Base-by-base conservation (phyloP, 208 protist genomes). In the Leptomonas pyrrhocoris region DNA sequence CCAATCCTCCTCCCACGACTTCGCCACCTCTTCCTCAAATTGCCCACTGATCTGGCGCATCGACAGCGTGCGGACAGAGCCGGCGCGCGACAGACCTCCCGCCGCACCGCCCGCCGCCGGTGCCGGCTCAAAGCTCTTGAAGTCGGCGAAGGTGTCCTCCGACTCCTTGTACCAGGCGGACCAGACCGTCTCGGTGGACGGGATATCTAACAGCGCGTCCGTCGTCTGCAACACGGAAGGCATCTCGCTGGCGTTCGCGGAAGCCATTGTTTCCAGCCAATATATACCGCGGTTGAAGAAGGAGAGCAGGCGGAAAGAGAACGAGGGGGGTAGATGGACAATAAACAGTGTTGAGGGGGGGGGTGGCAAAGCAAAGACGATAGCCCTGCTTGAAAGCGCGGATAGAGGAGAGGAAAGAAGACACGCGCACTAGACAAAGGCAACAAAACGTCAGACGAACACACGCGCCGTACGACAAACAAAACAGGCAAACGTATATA, bases 1-100 rank as follows among this genome's bases (percentile, higher is more conserved):
- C 92, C 92, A 96, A 68, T 96, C 92, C 79, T 96, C 92, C 59
- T 96, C 89, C 88, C 89, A 96, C 40, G 83, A 89, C 77, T 94
- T 92, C 63, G 86, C 74, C 55, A 96, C 92, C 75, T 96, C 92
- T 43, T 94, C 89, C 36, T 96, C 92, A 50, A 96, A 96, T 74
- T 94, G 92, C 13, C 92, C 92, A 55, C 84, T 92, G 70, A 96
- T 92, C 71, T 94, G 87, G 9, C 92, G 87, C 54, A 86, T 86
- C 58, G 83, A 91, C 60, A 94, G 73, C 21, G 89, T 91, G 65
- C 89, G 92, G 50, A 88, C 73, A 9, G 86, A 92, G 57, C 80
- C 81, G 57, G 83, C 73, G 21, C 71, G 71, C 1, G 71, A 77
- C 16, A 66, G 48, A 42, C 73, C 84, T 16, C 51, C 69, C 9